Evolutionary conservation across 2,329 filamentous ascomycete genomes (phyloP).

Genomic region (Fusarium sublunatum): DNA sequence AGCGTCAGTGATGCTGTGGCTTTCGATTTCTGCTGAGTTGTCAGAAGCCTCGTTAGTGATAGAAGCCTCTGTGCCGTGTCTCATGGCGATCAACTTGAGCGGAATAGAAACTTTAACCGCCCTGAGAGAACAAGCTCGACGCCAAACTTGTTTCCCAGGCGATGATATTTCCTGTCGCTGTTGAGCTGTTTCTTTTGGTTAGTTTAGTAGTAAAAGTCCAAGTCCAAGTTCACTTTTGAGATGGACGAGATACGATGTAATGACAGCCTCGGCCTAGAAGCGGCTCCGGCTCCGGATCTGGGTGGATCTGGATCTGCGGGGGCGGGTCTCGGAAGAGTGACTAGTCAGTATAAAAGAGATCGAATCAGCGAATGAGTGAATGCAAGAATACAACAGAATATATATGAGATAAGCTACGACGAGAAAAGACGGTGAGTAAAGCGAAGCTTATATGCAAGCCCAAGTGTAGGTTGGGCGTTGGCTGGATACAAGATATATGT

Average conservation of each 20-base stretch:
- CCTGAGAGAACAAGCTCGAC: slow-evolving; percentile 15
- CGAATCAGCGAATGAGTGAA: slow-evolving; percentile 6
- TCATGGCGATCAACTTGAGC: slow-evolving; percentile 31
- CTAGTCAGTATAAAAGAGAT: slow-evolving; percentile 7
- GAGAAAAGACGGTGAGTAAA: not conserved
- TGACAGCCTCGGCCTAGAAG: slow-evolving; percentile 28
- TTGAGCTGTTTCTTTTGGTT: not conserved
- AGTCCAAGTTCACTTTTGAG: not conserved
- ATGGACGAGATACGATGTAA: slow-evolving; percentile 7
- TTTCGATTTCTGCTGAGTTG: slow-evolving; percentile 13
- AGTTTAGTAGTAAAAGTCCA: not conserved
- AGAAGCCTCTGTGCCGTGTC: slow-evolving; percentile 25
- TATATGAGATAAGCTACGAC: not conserved
- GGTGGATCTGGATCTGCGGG: slow-evolving; percentile 36
- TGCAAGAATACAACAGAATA: not conserved
- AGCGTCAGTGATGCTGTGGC: slow-evolving; percentile 41
- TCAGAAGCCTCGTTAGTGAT: slow-evolving; percentile 24
- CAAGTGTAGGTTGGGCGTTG: too few relatives aligned
- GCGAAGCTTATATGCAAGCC: too few relatives aligned
- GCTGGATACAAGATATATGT: too few relatives aligned
- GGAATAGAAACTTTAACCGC: slow-evolving; percentile 17
- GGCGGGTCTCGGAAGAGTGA: slow-evolving; percentile 29
- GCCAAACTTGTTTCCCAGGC: slow-evolving; percentile 14
- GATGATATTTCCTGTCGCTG: not conserved
- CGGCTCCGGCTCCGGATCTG: slow-evolving; percentile 36